A percentile compares a stretch with the other conserved stretches of the same genome.
These are phyloP conservation scores for Uncinocarpus reesii DNA, from an alignment of 2,329 filamentous ascomycete genomes.

Conservation along the genomic window DNA sequence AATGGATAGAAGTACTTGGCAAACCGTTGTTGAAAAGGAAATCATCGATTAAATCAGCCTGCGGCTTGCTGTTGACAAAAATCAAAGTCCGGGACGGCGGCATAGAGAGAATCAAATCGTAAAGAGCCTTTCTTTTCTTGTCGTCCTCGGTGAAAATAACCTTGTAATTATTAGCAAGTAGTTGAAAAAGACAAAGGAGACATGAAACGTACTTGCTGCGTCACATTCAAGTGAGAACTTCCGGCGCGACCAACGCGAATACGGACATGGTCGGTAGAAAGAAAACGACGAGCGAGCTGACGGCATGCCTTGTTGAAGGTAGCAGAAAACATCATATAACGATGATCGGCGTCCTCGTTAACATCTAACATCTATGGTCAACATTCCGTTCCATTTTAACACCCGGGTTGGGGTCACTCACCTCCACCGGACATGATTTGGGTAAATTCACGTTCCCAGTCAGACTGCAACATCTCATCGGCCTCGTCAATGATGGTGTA, in stretches of 20 bases:
- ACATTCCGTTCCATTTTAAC: background rate
- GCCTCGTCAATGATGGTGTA: conserved; percentile 81
- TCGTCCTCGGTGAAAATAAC: conserved; percentile 56
- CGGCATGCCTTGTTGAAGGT: conserved; percentile 79
- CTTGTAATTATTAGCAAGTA: conserved; percentile 23
- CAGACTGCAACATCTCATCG: conserved; percentile 73
- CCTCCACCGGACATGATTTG: conserved; percentile 72
- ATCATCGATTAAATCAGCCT: conserved; percentile 77
- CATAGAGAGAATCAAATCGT: conserved; percentile 60
- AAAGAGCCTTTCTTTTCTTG: conserved; percentile 59
- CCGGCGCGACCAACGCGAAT: conserved; percentile 82
- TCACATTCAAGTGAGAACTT: conserved; percentile 70
- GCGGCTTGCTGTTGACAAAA: conserved; percentile 74
- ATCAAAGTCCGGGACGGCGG: conserved; percentile 71
- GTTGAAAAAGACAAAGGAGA: conserved; percentile 1
- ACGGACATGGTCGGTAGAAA: conserved; percentile 63
- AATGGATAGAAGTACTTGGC: conserved; percentile 80
- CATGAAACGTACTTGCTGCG: conserved; percentile 47
- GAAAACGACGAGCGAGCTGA: conserved; percentile 63
- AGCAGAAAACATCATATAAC: conserved; percentile 79
- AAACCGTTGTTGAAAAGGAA: conserved; percentile 69
- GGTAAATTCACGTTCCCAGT: conserved; percentile 67
- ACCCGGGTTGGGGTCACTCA: conserved; percentile 38
- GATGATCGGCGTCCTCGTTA: conserved; percentile 63
- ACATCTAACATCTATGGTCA: conserved; percentile 40